Base-by-base conservation (phyloP, 1,139 yeast genomes). In the Lodderomyces metapsilosis region DNA sequence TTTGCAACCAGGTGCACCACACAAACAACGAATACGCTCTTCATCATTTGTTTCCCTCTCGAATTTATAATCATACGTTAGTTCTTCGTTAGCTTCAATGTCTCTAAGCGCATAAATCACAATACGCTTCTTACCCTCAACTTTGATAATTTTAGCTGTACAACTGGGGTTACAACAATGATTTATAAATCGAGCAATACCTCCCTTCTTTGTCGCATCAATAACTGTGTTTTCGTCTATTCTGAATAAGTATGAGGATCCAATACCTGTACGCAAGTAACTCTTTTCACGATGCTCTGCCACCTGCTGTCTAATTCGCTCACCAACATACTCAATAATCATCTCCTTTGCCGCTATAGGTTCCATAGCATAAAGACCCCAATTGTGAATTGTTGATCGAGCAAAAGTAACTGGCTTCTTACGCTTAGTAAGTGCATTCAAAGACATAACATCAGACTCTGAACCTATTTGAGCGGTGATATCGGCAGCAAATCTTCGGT, bases 251-350 rank as follows among this genome's bases (percentile, higher is more conserved):
- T 92, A 92, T 42, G 95, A 85, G 3, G 98, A 91, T 16, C 98
- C 98, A 52, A 92, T 89, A 21, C 99, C 99, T 1, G 94, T 87
- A 51, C 87, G 80, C 48, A 88, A 66, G 58, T 92, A 94, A 39
- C 86, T 77, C 59, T 83, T 82, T 58, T 94, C 99, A 40, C 98
- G 75, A 54, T 88, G 80, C 54, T 94, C 98, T 1, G 98, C 96
- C 30, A 91, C 92, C 44, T 89, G 96, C 56, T 91, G 97, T 46
- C 98, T 74, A 27, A 94, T 83, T 45, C 95, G 78, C 55, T 92
- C 98, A 25, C 99, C 99, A n/a, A 92, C 98, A 56, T 92, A 92
- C 61, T 94, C 99, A 47, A 94, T 92, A 54, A 92, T 91, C 97
- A 92, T 92, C 62, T 92, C 98, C 52, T 84, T 86, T 1, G 95